Percentiles rank a stretch among this genome's conserved stretches.
These are phyloP conservation scores for Tremella yokohamensis DNA, from an alignment of 768 basidiomycete species.

Conservation along the genomic window DNA sequence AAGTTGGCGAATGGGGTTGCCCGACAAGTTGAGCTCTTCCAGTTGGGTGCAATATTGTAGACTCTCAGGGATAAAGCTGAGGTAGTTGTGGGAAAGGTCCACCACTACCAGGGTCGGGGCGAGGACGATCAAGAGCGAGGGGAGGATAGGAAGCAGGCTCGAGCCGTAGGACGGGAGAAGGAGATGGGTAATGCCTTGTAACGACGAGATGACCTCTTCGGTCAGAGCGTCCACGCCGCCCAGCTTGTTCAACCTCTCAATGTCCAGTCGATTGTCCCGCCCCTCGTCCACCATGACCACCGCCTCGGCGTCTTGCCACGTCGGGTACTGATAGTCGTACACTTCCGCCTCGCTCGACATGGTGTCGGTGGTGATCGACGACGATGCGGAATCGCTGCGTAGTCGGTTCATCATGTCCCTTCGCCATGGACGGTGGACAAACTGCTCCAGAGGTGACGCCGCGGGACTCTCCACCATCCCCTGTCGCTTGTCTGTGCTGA, in stretches of 20 bases:
- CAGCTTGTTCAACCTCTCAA: slow-evolving; percentile 27
- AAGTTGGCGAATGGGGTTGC: slow-evolving; percentile 86
- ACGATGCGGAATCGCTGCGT: slow-evolving; percentile 35
- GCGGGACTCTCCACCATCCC: background rate
- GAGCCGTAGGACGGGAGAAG: slow-evolving; percentile 80
- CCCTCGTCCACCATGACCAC: slow-evolving; percentile 45
- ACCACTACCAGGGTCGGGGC: slow-evolving; percentile 76
- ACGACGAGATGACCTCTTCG: slow-evolving; percentile 29
- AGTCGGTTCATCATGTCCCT: slow-evolving; percentile 31
- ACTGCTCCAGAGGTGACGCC: slow-evolving; percentile 15
- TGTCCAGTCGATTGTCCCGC: slow-evolving; percentile 37
- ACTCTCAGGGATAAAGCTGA: slow-evolving; percentile 75
- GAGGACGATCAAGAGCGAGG: slow-evolving; percentile 67
- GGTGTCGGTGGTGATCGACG: slow-evolving; percentile 33
- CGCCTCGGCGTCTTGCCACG: slow-evolving; percentile 29
- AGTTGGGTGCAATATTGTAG: slow-evolving; percentile 74
- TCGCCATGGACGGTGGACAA: slow-evolving; percentile 37
- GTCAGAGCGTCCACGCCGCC: slow-evolving; percentile 41
- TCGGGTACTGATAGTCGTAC: slow-evolving; percentile 20
- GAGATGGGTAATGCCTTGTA: slow-evolving; percentile 84
- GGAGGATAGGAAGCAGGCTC: slow-evolving; percentile 69
- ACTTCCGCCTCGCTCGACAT: slow-evolving; percentile 19
- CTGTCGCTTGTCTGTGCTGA: slow-evolving; percentile 18
- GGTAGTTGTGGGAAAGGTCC: slow-evolving; percentile 85
- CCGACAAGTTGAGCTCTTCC: slow-evolving; percentile 89